Evolutionary conservation across 2,329 filamentous ascomycete genomes (phyloP), one percentile per base, ranked within the genome.

Genomic region (Colletotrichum sansevieriae): DNA sequence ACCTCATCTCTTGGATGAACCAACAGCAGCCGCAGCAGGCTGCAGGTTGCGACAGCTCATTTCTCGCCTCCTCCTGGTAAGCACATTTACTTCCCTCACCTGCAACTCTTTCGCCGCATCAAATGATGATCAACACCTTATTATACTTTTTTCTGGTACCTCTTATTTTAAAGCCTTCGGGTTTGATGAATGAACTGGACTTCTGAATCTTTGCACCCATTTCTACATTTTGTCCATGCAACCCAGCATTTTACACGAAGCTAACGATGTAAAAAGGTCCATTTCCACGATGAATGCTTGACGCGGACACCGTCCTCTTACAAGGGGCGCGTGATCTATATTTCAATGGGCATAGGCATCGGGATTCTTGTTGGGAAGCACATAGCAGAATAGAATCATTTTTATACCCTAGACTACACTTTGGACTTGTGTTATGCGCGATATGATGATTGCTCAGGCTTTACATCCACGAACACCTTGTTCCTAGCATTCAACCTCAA

Each of bases 131-230:
- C 89, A 77, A 81, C 80, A 78, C 85, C 85, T 51, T 83, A 84
- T 85, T 83, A 75, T 82, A 81, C 82, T 84, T 83, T 85, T 91
- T 95, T 97, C 93, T 97, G 94, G 94, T 94, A 97, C 94, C 94
- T 97, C 94, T 97, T 96, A 94, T 94, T 89, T 93, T 91, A 96
- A 90, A 85, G 86, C 77, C 78, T 83, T 84, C 80, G 77, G 84
- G 82, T 83, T 85, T 90, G 81, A 92, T 95, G 92, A 93, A 93
- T 92, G 88, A 85, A 92, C 84, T 84, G 91, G 91, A 94, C 92
- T 93, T 94, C 92, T 95, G 92, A 95, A 76, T n/a, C 7, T 18
- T 46, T 56, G 64, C 63, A 56, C 49, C 11, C 8, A 56, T 25
- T 41, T 35, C 33, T 7, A 11, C 22, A 5, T 5, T 11, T 43